Conservation (phyloP, 208 protist genomes). For the Vickermania ingenoplastis region DNA sequence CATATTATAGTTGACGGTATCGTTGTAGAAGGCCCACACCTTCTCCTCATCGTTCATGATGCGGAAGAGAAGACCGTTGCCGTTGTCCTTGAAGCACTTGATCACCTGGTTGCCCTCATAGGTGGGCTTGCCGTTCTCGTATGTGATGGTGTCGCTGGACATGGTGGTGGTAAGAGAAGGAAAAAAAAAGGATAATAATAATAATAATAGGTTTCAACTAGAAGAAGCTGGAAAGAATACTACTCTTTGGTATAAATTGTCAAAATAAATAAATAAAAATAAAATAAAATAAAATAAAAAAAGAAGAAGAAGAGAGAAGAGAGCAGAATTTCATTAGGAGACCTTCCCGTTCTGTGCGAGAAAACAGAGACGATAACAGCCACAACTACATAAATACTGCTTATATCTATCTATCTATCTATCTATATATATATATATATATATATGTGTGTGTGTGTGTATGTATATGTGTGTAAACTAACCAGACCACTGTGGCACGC, state of each 20-base stretch:
- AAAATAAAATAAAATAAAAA: not conserved
- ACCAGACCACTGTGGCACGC: too few species aligned
- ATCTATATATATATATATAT: too few species aligned
- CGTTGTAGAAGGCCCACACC: slow-evolving; percentile 82
- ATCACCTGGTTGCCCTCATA: slow-evolving; percentile 40
- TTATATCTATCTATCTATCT: too few species aligned
- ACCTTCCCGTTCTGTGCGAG: too few species aligned
- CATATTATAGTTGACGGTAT: slow-evolving; percentile 73
- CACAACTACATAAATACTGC: too few species aligned
- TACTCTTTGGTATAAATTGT: not conserved
- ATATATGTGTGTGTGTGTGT: too few species aligned
- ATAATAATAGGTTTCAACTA: too few species aligned
- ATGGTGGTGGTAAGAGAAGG: not conserved
- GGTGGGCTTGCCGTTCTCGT: slow-evolving; percentile 53
- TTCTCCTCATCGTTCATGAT: slow-evolving; percentile 67
- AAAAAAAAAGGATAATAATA: not conserved
- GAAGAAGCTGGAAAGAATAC: too few species aligned
- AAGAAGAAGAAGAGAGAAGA: too few species aligned
- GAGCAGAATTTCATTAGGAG: too few species aligned
- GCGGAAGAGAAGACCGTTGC: slow-evolving; percentile 77
- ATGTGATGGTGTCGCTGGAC: slow-evolving; percentile 27
- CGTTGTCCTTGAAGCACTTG: slow-evolving; percentile 76
- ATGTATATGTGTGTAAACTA: too few species aligned
- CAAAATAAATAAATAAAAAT: not conserved
- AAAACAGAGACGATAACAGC: too few species aligned